Base-by-base conservation (phyloP, 2,329 filamentous ascomycete genomes). In the Cercospora sp. region DNA sequence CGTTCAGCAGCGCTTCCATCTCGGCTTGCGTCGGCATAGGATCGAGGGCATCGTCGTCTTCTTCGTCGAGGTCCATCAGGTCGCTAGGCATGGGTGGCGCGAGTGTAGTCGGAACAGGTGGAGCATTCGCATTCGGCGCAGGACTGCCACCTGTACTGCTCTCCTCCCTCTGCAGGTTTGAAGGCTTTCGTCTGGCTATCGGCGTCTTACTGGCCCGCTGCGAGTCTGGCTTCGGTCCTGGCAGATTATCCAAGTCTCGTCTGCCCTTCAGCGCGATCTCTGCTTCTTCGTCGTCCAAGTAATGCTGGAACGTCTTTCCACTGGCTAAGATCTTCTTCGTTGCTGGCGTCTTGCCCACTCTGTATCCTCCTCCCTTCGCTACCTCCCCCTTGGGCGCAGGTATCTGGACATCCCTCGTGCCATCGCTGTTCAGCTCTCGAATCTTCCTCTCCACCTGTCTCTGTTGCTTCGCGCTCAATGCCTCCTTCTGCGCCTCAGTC, bases 301-400 rank as follows among this genome's bases (percentile, higher is more conserved):
- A 90, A 80, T 95, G 93, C 70, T 88, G 87, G 78, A 94, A 94
- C 3, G 91, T 93, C 81, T 94, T 93, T 76, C 93, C 90, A 28
- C 90, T 92, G 72, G 90, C 88, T 65, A 95, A 83, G 70, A 95
- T 93, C 80, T 90, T 90, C 73, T 91, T 87, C 28, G 93, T 90
- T 72, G 87, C 89, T 39, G 87, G 84, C 6, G 90, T 92, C 77
- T 87, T 87, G 75, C 89, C 90, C 23, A 72, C 72, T 72, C 80
- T 74, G 20, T 70, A 77, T n/a, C 51, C 70, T 42, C 79, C 80
- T 64, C 79, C 80, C 23, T 83, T 81, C 18, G 80, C 80, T 18
- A 68, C 78, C 73, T 69, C 65, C 51, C 71, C 85, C 76, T 86
- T 87, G 3, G 84, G 89, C 3, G 93, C 87, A 4, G 85, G 89